These are phyloP conservation scores for Aspergillus pseudonomiae DNA, from an alignment of 2,329 filamentous ascomycete genomes.

Conservation along the genomic window DNA sequence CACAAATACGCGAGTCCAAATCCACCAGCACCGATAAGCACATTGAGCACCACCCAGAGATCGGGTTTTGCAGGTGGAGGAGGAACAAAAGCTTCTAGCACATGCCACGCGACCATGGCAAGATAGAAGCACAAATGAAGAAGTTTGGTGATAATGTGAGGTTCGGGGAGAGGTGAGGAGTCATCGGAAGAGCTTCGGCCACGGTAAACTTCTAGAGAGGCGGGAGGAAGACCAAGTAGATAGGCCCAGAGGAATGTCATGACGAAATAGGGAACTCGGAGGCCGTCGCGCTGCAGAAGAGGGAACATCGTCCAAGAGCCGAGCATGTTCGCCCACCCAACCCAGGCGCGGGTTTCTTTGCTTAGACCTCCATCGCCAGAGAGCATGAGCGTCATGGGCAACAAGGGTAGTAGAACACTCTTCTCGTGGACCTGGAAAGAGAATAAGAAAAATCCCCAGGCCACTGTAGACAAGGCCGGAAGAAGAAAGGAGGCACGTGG, in stretches of 20 bases:
- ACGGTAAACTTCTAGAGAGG: slow-evolving; percentile 70
- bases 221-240: slow-evolving; percentile 82
- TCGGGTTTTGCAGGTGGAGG: slow-evolving; percentile 82
- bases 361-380: slow-evolving; percentile 76
- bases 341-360: slow-evolving; percentile 79
- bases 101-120: slow-evolving; percentile 79
- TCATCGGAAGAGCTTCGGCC: slow-evolving; percentile 41
- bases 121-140: slow-evolving; percentile 77
- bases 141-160: slow-evolving; percentile 64
- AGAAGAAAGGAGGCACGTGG: slow-evolving; percentile 78
- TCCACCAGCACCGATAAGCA: slow-evolving; percentile 79
- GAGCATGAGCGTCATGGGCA: slow-evolving; percentile 90
- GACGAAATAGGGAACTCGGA: slow-evolving; percentile 82
- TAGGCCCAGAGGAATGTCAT: slow-evolving; percentile 89
- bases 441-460: slow-evolving; percentile 97
- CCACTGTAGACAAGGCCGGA: slow-evolving; percentile 76
- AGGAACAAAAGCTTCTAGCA: slow-evolving; percentile 67
- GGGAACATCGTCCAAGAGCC: slow-evolving; percentile 94
- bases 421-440: slow-evolving; percentile 99
- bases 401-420: slow-evolving; percentile 85
- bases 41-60: slow-evolving; percentile 91
- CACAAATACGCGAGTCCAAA: slow-evolving; percentile 89
- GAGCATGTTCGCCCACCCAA: slow-evolving; percentile 91
- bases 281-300: slow-evolving; percentile 79
- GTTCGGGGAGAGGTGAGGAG: slow-evolving; percentile 47